A percentile compares a stretch with the other conserved stretches of the same genome.
Conservation (phyloP, 768 basidiomycete genomes). For the Mycena pura region DNA sequence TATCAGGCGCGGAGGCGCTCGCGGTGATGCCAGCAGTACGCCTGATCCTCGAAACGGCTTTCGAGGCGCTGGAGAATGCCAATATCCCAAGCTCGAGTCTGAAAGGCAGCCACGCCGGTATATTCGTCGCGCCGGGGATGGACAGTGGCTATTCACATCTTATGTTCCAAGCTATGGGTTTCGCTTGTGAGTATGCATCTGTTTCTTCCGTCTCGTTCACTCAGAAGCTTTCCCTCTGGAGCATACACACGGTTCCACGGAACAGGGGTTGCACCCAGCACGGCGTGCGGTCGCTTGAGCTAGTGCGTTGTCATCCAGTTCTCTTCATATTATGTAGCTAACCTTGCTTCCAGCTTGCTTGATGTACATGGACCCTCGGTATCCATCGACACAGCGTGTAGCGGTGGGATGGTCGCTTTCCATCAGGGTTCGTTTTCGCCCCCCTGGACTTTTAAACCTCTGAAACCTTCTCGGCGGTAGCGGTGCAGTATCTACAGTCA, state of each 20-base stretch:
- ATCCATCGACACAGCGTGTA: conserved; percentile 43
- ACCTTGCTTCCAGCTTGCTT: conserved; percentile 31
- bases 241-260: conserved; percentile 43
- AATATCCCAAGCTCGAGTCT: conserved; percentile 41
- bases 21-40: conserved; percentile 38
- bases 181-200: conserved; percentile 34
- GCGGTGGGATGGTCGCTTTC: conserved; percentile 41
- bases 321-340: not conserved
- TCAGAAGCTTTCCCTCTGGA: not conserved
- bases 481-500: conserved; percentile 40
- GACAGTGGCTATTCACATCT: conserved; percentile 40
- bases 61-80: conserved; percentile 45
- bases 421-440: conserved; percentile 40
- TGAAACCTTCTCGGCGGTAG: too few relatives aligned
- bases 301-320: conserved; percentile 33
- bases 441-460: too few relatives aligned
- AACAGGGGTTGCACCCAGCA: conserved; percentile 40
- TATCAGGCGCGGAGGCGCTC: conserved; percentile 43
- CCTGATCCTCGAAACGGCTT: conserved; percentile 42
- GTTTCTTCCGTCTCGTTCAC: not conserved
- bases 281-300: conserved; percentile 43
- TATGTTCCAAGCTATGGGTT: conserved; percentile 39
- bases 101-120: conserved; percentile 40
- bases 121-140: conserved; percentile 41
- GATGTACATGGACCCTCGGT: conserved; percentile 44